Conservation (phyloP, 768 basidiomycete genomes). For the Rhizopogon vulgaris region DNA sequence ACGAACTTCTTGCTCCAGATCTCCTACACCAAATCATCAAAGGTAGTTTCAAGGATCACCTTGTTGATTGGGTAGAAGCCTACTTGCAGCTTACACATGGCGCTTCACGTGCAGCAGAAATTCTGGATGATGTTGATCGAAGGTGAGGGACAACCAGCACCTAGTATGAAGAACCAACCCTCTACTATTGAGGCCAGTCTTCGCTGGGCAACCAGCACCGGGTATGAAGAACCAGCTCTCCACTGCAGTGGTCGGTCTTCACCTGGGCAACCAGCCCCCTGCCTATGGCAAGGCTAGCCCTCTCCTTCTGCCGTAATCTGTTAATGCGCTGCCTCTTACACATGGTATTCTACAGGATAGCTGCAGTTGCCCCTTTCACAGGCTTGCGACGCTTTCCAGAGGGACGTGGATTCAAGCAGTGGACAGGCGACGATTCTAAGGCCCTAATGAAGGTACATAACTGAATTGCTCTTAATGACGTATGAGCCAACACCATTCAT, state of each 20-base stretch:
- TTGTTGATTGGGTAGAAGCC: slow-evolving; percentile 29
- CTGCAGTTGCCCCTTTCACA: slow-evolving; percentile 21
- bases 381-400: slow-evolving; percentile 25
- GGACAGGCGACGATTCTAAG: slow-evolving; percentile 34
- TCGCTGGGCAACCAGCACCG: too few relatives aligned
- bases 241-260: too few relatives aligned
- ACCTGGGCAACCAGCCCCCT: too few relatives aligned
- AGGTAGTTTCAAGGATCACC: slow-evolving; percentile 36
- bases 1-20: slow-evolving; percentile 3
- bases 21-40: slow-evolving; percentile 34
- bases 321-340: background rate
- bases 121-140: slow-evolving; percentile 25
- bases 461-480: too few relatives aligned
- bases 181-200: too few relatives aligned
- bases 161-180: too few relatives aligned
- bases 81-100: slow-evolving; percentile 22
- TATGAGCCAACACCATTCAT: too few relatives aligned
- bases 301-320: too few relatives aligned
- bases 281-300: too few relatives aligned
- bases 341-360: slow-evolving; percentile 17
- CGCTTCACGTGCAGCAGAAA: slow-evolving; percentile 14
- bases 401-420: slow-evolving; percentile 28
- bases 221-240: too few relatives aligned
- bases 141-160: too few relatives aligned
- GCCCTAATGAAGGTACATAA: slow-evolving; percentile 23